Evolutionary conservation across 208 protist genomes (phyloP).

Genomic region (Porcisia deanei): DNA sequence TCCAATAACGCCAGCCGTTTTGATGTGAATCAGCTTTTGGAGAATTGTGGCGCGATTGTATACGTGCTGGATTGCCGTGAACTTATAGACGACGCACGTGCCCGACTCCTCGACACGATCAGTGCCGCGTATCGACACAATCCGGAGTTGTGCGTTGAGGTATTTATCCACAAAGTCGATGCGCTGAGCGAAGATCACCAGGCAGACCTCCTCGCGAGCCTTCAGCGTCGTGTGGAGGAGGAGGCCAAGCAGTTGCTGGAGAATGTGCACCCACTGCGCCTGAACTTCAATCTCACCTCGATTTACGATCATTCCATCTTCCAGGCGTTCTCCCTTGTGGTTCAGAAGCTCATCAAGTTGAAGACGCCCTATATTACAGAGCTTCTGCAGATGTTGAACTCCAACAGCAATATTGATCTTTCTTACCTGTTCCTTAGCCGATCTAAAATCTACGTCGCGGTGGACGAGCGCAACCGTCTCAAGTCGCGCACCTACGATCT

Average conservation of each 20-base stretch:
- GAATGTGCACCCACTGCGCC: slow-evolving; percentile 46
- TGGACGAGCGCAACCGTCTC: slow-evolving; percentile 79
- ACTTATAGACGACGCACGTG: slow-evolving; percentile 77
- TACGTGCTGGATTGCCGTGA: slow-evolving; percentile 90
- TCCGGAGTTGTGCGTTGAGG: slow-evolving; percentile 79
- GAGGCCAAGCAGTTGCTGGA: slow-evolving; percentile 81
- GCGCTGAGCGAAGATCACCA: slow-evolving; percentile 87
- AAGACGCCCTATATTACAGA: slow-evolving; percentile 83
- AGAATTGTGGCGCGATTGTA: slow-evolving; percentile 89
- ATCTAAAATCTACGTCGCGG: slow-evolving; percentile 86
- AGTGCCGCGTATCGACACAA: slow-evolving; percentile 75
- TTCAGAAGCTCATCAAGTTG: slow-evolving; percentile 82
- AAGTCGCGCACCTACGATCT: slow-evolving; percentile 85
- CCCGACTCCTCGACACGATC: slow-evolving; percentile 80
- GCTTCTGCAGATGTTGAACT: slow-evolving; percentile 87
- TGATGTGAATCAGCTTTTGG: slow-evolving; percentile 67
- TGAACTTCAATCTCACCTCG: slow-evolving; percentile 91
- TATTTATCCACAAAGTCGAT: slow-evolving; percentile 93
- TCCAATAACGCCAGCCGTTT: slow-evolving; percentile 54
- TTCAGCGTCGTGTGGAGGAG: slow-evolving; percentile 82
- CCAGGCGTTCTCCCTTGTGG: slow-evolving; percentile 88
- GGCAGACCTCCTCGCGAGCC: slow-evolving; percentile 70
- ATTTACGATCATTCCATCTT: slow-evolving; percentile 93
- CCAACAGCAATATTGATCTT: slow-evolving; percentile 84
- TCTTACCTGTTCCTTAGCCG: slow-evolving; percentile 87